Conservation (phyloP, 2,329 filamentous ascomycete genomes). For the Alternaria brassicae region DNA sequence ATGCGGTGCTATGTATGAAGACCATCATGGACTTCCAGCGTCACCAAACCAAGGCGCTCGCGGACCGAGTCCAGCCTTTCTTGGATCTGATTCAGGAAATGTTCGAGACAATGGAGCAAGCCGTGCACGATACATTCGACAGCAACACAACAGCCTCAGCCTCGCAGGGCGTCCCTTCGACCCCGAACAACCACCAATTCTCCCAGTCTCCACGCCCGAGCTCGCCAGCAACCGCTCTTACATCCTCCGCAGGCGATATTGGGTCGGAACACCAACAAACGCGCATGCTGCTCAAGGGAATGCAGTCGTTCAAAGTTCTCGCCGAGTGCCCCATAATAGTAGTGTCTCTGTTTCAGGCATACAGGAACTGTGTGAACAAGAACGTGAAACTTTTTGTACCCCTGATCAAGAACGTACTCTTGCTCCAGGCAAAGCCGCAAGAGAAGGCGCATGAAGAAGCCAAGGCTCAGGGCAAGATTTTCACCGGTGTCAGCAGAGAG, state of each 20-base stretch:
- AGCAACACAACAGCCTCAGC: conserved; percentile 66
- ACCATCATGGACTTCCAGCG: conserved; percentile 96
- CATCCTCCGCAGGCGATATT: conserved; percentile 74
- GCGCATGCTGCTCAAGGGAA: conserved; percentile 84
- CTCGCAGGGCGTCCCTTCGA: conserved; percentile 67
- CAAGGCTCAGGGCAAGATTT: conserved; percentile 77
- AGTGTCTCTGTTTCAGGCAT: conserved; percentile 95
- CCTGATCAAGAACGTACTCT: conserved; percentile 86
- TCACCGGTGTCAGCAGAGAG: conserved; percentile 89
- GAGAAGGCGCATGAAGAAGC: conserved; percentile 90
- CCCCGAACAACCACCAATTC: conserved; percentile 66
- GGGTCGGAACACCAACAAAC: conserved; percentile 82
- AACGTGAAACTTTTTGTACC: conserved; percentile 95
- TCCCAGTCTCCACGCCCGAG: conserved; percentile 89
- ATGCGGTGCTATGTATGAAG: conserved; percentile 97
- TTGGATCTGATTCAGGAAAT: conserved; percentile 92
- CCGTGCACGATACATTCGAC: conserved; percentile 95
- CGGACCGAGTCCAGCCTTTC: conserved; percentile 86
- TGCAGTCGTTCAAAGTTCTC: conserved; percentile 98
- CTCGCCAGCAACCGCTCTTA: conserved; percentile 84
- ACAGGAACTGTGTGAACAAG: conserved; percentile 76
- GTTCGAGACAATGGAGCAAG: conserved; percentile 92
- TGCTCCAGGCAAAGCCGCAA: conserved; percentile 90
- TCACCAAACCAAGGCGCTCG: conserved; percentile 83
- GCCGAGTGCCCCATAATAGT: conserved; percentile 99